Evolutionary conservation across 768 basidiomycete genomes (phyloP).

Genomic region (Fistulinella prunicolor): DNA sequence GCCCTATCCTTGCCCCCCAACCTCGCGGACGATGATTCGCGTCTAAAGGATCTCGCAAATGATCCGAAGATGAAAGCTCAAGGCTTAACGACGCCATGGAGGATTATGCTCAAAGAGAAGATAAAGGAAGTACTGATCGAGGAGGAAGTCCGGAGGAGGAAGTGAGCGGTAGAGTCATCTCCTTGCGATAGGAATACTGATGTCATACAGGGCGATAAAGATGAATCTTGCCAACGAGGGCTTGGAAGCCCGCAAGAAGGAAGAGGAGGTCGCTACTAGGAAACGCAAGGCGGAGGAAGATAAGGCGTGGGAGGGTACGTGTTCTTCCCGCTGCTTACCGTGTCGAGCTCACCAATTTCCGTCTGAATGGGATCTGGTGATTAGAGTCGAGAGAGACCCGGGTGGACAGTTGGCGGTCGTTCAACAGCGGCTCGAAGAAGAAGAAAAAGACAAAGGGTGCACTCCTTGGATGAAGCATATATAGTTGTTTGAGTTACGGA

Average conservation of each 20-base stretch:
- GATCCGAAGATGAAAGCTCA: conserved; percentile 32
- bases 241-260: conserved; percentile 88
- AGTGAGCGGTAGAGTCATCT: conserved; percentile 45
- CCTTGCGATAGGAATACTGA: not conserved
- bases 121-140: conserved; percentile 86
- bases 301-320: conserved; percentile 82
- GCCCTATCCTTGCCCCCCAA: conserved; percentile 57
- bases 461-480: conserved; percentile 70
- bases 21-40: conserved; percentile 56
- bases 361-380: not conserved
- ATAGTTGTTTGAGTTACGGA: too few species aligned
- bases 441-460: conserved; percentile 75
- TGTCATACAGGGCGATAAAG: conserved; percentile 69
- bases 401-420: conserved; percentile 81
- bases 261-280: conserved; percentile 71
- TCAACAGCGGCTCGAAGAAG: conserved; percentile 65
- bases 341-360: not conserved
- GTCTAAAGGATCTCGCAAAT: conserved; percentile 45
- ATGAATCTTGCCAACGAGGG: conserved; percentile 92
- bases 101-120: conserved; percentile 61
- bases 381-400: conserved; percentile 74
- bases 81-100: conserved; percentile 55
- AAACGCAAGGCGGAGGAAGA: conserved; percentile 92
- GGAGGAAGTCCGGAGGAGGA: conserved; percentile 81
- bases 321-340: too few species aligned